phyloP scores from a whole-genome alignment of 345 rosid genomes.

The Euclidium syriacum region DNA sequence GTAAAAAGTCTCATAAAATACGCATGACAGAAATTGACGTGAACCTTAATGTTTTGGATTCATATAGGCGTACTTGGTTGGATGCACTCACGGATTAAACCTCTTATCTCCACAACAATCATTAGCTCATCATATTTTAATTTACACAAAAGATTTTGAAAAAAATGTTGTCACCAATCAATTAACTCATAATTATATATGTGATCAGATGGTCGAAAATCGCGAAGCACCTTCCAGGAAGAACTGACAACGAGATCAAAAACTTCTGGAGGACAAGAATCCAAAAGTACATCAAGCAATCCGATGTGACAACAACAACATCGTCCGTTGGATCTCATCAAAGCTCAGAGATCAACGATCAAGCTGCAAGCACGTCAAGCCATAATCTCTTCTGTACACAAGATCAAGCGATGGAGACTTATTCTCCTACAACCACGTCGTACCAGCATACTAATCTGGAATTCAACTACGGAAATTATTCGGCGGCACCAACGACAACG shows the following conservation, averaged over 20 bases:
- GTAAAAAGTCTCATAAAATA: conserved; percentile 3
- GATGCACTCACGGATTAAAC: conserved; percentile 3
- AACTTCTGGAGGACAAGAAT: conserved; percentile 96
- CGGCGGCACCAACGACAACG: not conserved
- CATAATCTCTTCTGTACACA: conserved; percentile 39
- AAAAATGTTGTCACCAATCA: not conserved
- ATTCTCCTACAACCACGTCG: conserved; percentile 41
- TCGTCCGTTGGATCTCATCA: conserved; percentile 36
- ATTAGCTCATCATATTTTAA: not conserved
- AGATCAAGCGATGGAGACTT: conserved; percentile 42
- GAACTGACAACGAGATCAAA: conserved; percentile 97
- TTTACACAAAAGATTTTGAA: not conserved
- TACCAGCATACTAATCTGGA: conserved; percentile 31
- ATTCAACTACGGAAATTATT: conserved; percentile 22
- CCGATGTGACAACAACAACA: conserved; percentile 29
- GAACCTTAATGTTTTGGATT: conserved; percentile 35
- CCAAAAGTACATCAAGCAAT: conserved; percentile 80
- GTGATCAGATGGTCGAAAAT: conserved; percentile 79
- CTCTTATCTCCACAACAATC: conserved; percentile 17
- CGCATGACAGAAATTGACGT: conserved; percentile 36
- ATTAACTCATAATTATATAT: not conserved
- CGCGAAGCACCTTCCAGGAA: conserved; percentile 94
- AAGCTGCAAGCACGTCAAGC: conserved; percentile 38
- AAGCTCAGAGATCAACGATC: conserved; percentile 40
- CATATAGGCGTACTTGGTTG: conserved; percentile 23